phyloP scores from a whole-genome alignment of 768 basidiomycete genomes.

The Tulasnella sp. region DNA sequence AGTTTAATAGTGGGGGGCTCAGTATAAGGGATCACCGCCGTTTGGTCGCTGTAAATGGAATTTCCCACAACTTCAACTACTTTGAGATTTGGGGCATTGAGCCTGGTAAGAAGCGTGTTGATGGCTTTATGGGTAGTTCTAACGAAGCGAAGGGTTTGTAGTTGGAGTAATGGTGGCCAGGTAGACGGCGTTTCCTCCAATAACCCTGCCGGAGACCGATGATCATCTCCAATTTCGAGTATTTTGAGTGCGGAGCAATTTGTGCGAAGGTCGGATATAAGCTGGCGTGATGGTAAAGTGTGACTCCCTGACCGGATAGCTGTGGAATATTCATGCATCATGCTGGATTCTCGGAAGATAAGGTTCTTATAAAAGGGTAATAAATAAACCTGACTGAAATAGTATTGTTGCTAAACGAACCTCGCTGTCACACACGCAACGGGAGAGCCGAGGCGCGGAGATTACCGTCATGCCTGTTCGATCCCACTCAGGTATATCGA shows the following conservation, averaged over 20 bases:
- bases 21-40: neutral
- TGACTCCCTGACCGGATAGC: neutral
- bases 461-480: neutral
- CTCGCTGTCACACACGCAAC: neutral
- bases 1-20: neutral
- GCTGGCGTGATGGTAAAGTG: neutral
- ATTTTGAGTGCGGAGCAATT: neutral
- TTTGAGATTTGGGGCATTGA: neutral
- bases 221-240: neutral
- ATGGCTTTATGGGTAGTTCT: neutral
- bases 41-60: too few species aligned
- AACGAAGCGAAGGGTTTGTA: neutral
- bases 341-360: neutral
- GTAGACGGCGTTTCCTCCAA: neutral
- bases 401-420: neutral
- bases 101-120: neutral
- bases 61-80: neutral
- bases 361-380: neutral
- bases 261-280: neutral
- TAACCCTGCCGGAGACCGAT: neutral
- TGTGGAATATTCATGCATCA: neutral
- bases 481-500: too few species aligned
- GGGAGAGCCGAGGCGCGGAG: neutral
- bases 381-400: neutral
- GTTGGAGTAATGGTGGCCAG: neutral